Percentiles rank a stretch among this genome's conserved stretches.
Conservation (phyloP, 345 rosid species). For the Tarenaya hassleriana region DNA sequence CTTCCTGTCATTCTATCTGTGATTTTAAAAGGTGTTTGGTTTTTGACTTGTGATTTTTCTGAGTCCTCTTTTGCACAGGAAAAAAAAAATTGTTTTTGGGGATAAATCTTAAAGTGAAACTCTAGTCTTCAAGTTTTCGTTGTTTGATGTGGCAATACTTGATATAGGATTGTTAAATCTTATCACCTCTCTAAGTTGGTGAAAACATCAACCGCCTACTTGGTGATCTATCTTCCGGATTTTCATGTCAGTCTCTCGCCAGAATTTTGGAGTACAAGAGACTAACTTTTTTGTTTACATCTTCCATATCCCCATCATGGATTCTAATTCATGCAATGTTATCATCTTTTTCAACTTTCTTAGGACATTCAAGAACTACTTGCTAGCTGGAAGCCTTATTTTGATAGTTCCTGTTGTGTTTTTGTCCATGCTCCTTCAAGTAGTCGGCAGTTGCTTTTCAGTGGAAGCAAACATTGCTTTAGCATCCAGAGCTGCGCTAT, state of each 20-base stretch:
- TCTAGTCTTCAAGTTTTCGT: too few relatives aligned
- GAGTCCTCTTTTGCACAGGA: too few relatives aligned
- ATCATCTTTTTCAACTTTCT: constrained; percentile 20
- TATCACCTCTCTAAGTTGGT: too few relatives aligned
- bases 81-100: too few relatives aligned
- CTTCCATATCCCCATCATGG: background rate
- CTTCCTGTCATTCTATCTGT: constrained; percentile 6
- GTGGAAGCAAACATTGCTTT: constrained; percentile 65
- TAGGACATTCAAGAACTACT: constrained; percentile 89
- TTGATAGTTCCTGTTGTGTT: constrained; percentile 66
- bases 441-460: constrained; percentile 63
- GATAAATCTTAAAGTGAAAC: too few relatives aligned
- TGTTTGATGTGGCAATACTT: too few relatives aligned
- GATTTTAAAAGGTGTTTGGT: background rate
- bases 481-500: constrained; percentile 45
- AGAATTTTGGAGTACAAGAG: constrained; percentile 2
- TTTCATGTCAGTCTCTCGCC: too few relatives aligned
- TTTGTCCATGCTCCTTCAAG: constrained; percentile 80
- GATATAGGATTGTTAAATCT: background rate
- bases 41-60: constrained; percentile 11
- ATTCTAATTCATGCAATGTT: constrained; percentile 7
- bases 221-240: background rate
- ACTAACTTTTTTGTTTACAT: background rate
- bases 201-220: constrained; percentile 3
- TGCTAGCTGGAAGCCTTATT: constrained; percentile 86